Evolutionary conservation across 768 basidiomycete species (phyloP), one percentile per base, ranked within the genome.

Genomic region (Clavulina sp.): DNA sequence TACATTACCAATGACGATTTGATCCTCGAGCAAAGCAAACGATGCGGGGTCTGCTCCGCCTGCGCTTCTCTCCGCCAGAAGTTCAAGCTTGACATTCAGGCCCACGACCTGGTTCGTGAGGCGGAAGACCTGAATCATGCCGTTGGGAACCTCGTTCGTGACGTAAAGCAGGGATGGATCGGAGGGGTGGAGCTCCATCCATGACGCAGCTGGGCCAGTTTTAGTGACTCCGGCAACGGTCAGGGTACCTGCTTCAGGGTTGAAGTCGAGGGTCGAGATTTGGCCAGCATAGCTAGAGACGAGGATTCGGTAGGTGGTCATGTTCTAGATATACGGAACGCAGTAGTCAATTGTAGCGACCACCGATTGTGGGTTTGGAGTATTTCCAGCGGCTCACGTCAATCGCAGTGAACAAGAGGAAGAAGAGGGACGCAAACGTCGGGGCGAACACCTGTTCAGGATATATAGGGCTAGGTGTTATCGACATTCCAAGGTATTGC

Each of bases 1-100:
- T 59, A 89, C 85, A 65, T 88, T 88, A 36, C 75, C 79, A 50
- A 81, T 67, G 40, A 84, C 59, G 23, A 87, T 60, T 41, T 80
- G 73, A 46, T 74, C 65, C 26, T 76, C 70, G 19, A 71, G 67
- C 21, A 75, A 77, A 32, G 76, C 57, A 28, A 84, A 57, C n/a
- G 74, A 74, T 60, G 82, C 84, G 3, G 82, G 79, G 53, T 76
- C 74, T 0, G 64, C 66, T 0, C 80, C 81, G 33, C 73, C 76
- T 57, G 76, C 80, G 13, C 71, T 59, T 0, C 67, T 66, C 41
- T 69, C 67, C 5, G 67, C 70, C 2, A 80, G 63, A 36, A 78
- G 63, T n/a, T 65, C 61, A 1, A 76, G 75, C 48, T 71, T 69
- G 1, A 75, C 78, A 26, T 57, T 60, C n/a, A n/a, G n/a, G n/a